Evolutionary conservation across 805 yeast species (phyloP).

Genomic region (Candida loeiensis): DNA sequence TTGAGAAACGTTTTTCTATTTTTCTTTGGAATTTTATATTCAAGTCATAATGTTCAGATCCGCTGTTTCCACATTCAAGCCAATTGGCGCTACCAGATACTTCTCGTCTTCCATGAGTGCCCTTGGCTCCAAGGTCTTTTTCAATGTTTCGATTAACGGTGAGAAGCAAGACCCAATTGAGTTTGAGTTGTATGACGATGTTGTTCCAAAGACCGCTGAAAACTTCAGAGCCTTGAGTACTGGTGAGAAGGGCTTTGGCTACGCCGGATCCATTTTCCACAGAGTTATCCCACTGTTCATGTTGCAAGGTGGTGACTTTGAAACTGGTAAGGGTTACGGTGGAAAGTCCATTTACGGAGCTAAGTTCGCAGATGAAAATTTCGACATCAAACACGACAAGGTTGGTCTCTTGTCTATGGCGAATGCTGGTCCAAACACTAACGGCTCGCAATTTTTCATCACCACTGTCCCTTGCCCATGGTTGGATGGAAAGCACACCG

Average conservation of each 20-base stretch:
- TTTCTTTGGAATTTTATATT: not conserved
- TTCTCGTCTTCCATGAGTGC: conserved; percentile 47
- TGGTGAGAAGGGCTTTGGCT: conserved; percentile 93
- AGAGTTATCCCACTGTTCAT: conserved; percentile 94
- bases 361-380: conserved; percentile 66
- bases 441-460: conserved; percentile 87
- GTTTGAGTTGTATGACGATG: conserved; percentile 45
- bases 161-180: conserved; percentile 38
- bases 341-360: conserved; percentile 84
- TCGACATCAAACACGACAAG: conserved; percentile 65
- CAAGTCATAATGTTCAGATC: conserved; percentile 18
- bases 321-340: conserved; percentile 89
- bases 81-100: conserved; percentile 35
- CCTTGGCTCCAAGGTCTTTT: conserved; percentile 52
- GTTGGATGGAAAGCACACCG: conserved; percentile 27
- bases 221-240: conserved; percentile 80
- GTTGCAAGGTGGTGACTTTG: conserved; percentile 80
- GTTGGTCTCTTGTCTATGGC: conserved; percentile 91
- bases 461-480: conserved; percentile 53
- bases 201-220: conserved; percentile 73
- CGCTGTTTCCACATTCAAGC: conserved; percentile 18
- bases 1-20: conserved; percentile 2
- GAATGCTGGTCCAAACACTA: conserved; percentile 89
- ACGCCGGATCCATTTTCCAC: conserved; percentile 86
- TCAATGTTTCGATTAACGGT: conserved; percentile 57